These are phyloP conservation scores for Wickerhamiella australiensis DNA, from an alignment of 805 yeast species.

Conservation along the genomic window DNA sequence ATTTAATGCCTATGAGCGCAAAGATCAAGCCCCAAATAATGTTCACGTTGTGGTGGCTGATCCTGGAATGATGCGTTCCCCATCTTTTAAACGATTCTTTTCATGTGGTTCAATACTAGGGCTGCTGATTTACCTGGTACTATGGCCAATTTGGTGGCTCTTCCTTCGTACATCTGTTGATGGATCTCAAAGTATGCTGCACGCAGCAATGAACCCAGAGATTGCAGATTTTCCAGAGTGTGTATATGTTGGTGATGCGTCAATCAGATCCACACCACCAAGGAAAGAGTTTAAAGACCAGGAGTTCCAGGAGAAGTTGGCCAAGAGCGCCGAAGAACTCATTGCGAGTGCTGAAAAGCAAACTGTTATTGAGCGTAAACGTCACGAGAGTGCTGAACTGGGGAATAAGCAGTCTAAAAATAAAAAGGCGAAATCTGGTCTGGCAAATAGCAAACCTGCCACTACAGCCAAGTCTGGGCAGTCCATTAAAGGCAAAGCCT, in stretches of 20 bases:
- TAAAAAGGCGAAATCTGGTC: too few relatives aligned
- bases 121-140: slow-evolving; percentile 43
- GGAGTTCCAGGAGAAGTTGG: slow-evolving; percentile 48
- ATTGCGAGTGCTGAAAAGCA: slow-evolving; percentile 54
- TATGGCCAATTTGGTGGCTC: slow-evolving; percentile 77
- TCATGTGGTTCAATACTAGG: slow-evolving; percentile 65
- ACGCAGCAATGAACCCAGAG: slow-evolving; percentile 59
- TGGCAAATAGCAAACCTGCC: not conserved
- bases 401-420: not conserved
- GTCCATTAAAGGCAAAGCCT: too few relatives aligned
- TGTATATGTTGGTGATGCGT: slow-evolving; percentile 62
- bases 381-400: slow-evolving; percentile 5
- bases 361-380: slow-evolving; percentile 57
- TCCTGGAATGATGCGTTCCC: slow-evolving; percentile 86
- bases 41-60: slow-evolving; percentile 65
- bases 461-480: not conserved
- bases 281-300: slow-evolving; percentile 54
- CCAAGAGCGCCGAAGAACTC: slow-evolving; percentile 45
- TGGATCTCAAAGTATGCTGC: slow-evolving; percentile 70
- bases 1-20: slow-evolving; percentile 45
- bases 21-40: slow-evolving; percentile 56
- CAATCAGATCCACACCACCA: slow-evolving; percentile 35
- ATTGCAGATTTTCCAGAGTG: slow-evolving; percentile 53
- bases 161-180: slow-evolving; percentile 60
- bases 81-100: slow-evolving; percentile 65